Evolutionary conservation across 176 grass and related monocot genomes (phyloP), one percentile per base, ranked within the genome.

Genomic region (Stipa capillata): DNA sequence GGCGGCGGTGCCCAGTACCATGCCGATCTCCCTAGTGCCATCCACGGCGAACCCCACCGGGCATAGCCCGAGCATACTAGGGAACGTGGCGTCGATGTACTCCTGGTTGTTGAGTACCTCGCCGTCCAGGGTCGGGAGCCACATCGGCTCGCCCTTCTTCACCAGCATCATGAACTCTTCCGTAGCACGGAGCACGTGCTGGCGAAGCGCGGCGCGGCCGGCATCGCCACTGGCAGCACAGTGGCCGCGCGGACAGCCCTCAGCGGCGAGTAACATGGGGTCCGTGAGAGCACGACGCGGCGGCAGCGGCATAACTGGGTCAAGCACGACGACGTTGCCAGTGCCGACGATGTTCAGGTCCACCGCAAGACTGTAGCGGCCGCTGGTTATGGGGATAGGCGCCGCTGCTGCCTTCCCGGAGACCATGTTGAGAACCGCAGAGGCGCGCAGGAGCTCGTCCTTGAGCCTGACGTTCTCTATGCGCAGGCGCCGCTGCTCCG

Each of bases 401-500:
- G 50, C 20, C 74, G 6, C 3, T 40, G 8, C 0, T 3, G 60
- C 21, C 35, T 51, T 2, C 40, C 53, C 39, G 5, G 72, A 40
- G 50, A 68, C 21, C 23, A 21, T 33, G 0, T 5, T 5, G 5
- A 86, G n/a, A 2, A 10, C 6, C 3, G 13, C 18, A 5, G 2
- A 3, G 18, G 41, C 31, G 1, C 4, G 16, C 10, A 0, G 3
- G 7, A 13, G 15, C 49, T 16, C 39, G 12, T 48, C 50, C 60
- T 13, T 59, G 32, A 86, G 77, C 51, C 18, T 65, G 4, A 23
- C 50, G 13, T 86, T 81, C 63, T 86, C 77, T 5, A 13, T 3
- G 11, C 47, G 21, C 15, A 81, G 29, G 37, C 18, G 21, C n/a
- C 33, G 31, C 61, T 64, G 43, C 39, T 66, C 49, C 10, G 49